Evolutionary conservation across 305 asterid genomes (phyloP), one percentile per base, ranked within the genome.

Genomic region (Fraxinus velutina): DNA sequence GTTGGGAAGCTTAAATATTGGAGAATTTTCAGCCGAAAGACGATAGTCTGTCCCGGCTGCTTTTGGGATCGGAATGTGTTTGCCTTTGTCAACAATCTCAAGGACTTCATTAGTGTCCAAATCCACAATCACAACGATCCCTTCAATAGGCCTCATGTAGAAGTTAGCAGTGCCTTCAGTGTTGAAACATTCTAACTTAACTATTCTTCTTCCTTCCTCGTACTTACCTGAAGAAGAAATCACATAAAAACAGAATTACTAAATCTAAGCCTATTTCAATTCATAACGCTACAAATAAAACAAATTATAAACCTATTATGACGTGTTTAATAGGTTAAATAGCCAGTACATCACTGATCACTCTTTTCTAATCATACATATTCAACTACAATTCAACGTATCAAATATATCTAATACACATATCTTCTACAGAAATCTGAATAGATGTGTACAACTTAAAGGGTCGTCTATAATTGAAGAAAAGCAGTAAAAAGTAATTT

Each of bases 81-180:
- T 86, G 21, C 92, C 88, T 12, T 39, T 86, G 84, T 91, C 95
- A 0, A 87, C 79, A 4, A 93, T 50, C 81, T 88, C 92, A 0
- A 92, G 64, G 0, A 91, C 78, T 72, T 90, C 86, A n/a, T 30
- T 19, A 0, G 87, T 87, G 52, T 93, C 98, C 32, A 91, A 77
- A 29, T 93, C 98, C 5, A 91, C 85, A 4, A 85, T 80, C 7
- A 90, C 70, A 0, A 90, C 71, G 7, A 93, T 66, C 10, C 98
- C 97, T 86, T 92, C 96, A 39, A 92, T 88, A 0, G 97, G 97
- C 84, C 97, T 88, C 97, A 93, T 91, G 87, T 92, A 92, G 89
- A 88, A 93, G 85, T 92, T 93, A 27, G 89, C 86, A 9, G 97
- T 90, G 77, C 83, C 94, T 78, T 90, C 75, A 0, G 32, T 90